A percentile compares a stretch with the other conserved stretches of the same genome.
phyloP scores from a whole-genome alignment of 1,284 basidiomycete genomes.

The Lentinus polychrous region DNA sequence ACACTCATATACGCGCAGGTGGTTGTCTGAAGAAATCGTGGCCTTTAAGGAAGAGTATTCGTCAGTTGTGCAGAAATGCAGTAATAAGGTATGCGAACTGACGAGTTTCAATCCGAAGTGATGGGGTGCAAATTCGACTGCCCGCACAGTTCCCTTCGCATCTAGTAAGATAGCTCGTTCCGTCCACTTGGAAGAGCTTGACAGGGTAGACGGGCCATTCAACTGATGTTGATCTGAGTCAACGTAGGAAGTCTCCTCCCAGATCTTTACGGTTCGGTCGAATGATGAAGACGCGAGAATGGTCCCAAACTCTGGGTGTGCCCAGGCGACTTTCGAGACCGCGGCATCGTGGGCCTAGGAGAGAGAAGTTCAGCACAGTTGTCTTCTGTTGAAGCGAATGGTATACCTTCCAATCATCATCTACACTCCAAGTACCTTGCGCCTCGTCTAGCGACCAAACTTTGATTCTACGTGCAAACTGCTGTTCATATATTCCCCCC shows the following conservation, averaged over 20 bases:
- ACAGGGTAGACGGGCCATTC: conserved; percentile 23
- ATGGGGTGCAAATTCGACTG: conserved; percentile 81
- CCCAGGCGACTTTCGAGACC: conserved; percentile 78
- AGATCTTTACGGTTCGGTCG: conserved; percentile 85
- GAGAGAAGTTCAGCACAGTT: neutral
- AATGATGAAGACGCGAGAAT: conserved; percentile 82
- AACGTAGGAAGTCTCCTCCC: conserved; percentile 62
- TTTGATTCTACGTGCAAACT: conserved; percentile 56
- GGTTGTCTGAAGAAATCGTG: conserved; percentile 80
- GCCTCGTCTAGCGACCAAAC: conserved; percentile 70
- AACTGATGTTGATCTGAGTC: conserved; percentile 29
- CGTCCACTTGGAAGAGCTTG: conserved; percentile 51
- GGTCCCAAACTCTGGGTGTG: conserved; percentile 83
- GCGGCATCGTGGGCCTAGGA: conserved; percentile 83
- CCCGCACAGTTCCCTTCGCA: conserved; percentile 76
- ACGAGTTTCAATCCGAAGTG: conserved; percentile 84
- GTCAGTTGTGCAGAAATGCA: neutral
- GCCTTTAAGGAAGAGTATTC: conserved; percentile 45
- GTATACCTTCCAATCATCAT: conserved; percentile 83
- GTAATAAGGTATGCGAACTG: conserved; percentile 21
- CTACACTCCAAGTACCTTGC: conserved; percentile 65
- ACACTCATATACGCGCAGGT: conserved; percentile 85
- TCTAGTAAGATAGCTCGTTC: conserved; percentile 75
- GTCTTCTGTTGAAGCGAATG: neutral
- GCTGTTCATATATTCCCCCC: neutral